Base-by-base conservation (phyloP, 1,284 basidiomycete species). In the Malassezia pachydermatis region DNA sequence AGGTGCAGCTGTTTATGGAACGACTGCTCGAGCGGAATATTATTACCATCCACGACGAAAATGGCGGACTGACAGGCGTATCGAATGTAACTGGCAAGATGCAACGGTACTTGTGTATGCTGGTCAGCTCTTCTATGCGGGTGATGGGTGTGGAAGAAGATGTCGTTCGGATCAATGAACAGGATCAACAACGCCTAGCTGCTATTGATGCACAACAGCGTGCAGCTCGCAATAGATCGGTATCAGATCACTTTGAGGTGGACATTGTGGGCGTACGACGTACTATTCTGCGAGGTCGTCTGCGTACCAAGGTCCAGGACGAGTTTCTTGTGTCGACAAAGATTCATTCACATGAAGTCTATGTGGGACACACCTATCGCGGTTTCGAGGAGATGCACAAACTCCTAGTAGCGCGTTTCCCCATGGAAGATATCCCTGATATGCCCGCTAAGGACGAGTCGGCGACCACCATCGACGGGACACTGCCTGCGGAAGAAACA, bases 261-360 rank as follows among this genome's bases (percentile, higher is more conserved):
- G 65, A 71, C 23, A 61, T 71, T 34, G 59, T 65, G 22, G 57
- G 58, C 5, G 67, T 71, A 3, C 59, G 68, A 34, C 67, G 48
- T 8, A 54, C 63, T 10, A 32, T 54, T 22, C 56, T 43, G 5
- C 67, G 63, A 43, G 65, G 65, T 4, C 47, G 60, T 5, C 36
- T 71, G 14, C 58, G 67, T 22, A 63, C 43, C 38, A 52, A 57
- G 16, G 40, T 50, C 4, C 67, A 68, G 39, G 63, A 67, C 39
- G 92, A 96, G 76, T 98, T 98, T 71, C 81, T 98, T 62, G 82
- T 98, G 29, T 81, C 87, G 24, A 98, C 92, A 0, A 79, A 83
- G 11, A 77, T 77, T 1, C 88, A 94, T 59, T 17, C 35, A 10
- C 22, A 36, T 7, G 25, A 34, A 9, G 78, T 88, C 4, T 89